Percentiles rank a stretch among this genome's conserved stretches.
These are phyloP conservation scores for Kwoniella sp. DNA, from an alignment of 768 basidiomycete genomes.

Conservation along the genomic window DNA sequence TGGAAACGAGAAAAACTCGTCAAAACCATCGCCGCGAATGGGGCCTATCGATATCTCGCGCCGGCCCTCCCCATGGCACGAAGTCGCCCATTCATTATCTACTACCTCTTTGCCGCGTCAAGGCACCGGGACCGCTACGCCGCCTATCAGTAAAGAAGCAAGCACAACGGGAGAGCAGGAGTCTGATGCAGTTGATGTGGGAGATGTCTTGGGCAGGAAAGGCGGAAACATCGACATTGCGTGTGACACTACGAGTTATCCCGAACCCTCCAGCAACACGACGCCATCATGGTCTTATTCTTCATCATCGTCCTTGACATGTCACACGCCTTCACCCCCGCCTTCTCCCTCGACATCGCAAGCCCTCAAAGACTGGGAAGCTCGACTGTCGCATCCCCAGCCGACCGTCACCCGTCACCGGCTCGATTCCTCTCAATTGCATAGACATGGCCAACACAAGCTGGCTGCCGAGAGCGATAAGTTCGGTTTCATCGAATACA, in stretches of 20 bases:
- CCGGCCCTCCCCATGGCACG: constrained; percentile 50
- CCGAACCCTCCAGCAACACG: too few relatives aligned
- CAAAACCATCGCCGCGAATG: background rate
- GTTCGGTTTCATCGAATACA: constrained; percentile 90
- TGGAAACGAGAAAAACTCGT: constrained; percentile 1
- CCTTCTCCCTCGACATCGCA: constrained; percentile 24
- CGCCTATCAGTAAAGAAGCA: background rate
- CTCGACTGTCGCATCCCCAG: constrained; percentile 25
- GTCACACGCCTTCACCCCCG: background rate
- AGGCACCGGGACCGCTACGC: constrained; percentile 10
- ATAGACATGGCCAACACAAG: constrained; percentile 23
- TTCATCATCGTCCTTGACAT: background rate
- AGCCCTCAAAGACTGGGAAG: constrained; percentile 40
- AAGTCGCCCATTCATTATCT: constrained; percentile 43
- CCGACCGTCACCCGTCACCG: constrained; percentile 32
- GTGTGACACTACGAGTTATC: background rate
- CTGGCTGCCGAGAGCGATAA: constrained; percentile 52
- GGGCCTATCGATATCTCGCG: constrained; percentile 24
- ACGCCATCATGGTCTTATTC: background rate
- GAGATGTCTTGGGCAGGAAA: background rate
- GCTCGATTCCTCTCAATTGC: constrained; percentile 18
- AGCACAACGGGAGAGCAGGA: too few relatives aligned
- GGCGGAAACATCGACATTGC: background rate
- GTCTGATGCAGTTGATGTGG: too few relatives aligned
- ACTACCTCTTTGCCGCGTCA: constrained; percentile 33